These are phyloP conservation scores for Carallia pectinifolia DNA, from an alignment of 345 rosid species.

Conservation along the genomic window DNA sequence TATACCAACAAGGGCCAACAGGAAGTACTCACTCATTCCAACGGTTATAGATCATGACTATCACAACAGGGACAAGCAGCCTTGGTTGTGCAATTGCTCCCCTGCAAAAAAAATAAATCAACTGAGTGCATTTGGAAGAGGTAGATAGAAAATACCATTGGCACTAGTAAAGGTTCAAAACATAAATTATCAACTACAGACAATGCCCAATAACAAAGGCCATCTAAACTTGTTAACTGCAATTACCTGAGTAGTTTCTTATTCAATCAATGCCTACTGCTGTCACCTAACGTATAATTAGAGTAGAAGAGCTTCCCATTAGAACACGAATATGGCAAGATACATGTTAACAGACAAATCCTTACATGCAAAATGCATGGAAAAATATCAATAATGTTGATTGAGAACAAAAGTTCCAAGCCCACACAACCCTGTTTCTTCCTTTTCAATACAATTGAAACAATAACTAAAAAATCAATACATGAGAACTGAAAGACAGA, in stretches of 20 bases:
- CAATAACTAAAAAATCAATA: no score
- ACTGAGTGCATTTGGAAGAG: neutral
- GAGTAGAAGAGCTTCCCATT: neutral
- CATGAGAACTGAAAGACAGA: no score
- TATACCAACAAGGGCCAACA: slow-evolving; percentile 4
- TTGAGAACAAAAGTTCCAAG: no score
- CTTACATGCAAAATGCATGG: neutral
- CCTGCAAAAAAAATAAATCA: slow-evolving; percentile 39
- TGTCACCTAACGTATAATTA: neutral
- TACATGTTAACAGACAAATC: neutral
- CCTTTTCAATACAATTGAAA: no score
- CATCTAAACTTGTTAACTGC: neutral
- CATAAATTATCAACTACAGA: neutral
- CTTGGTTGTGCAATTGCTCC: slow-evolving; percentile 89
- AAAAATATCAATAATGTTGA: no score
- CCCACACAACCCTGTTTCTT: no score
- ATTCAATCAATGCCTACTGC: neutral
- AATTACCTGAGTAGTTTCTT: neutral
- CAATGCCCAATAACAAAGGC: neutral
- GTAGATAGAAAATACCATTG: neutral
- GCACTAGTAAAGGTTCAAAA: neutral
- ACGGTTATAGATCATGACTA: slow-evolving; percentile 91
- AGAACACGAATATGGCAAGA: neutral
- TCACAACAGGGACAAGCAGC: slow-evolving; percentile 74
- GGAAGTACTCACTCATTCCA: slow-evolving; percentile 70